Evolutionary conservation across 2,329 filamentous ascomycete species (phyloP).

Genomic region (Colletotrichum sojae): DNA sequence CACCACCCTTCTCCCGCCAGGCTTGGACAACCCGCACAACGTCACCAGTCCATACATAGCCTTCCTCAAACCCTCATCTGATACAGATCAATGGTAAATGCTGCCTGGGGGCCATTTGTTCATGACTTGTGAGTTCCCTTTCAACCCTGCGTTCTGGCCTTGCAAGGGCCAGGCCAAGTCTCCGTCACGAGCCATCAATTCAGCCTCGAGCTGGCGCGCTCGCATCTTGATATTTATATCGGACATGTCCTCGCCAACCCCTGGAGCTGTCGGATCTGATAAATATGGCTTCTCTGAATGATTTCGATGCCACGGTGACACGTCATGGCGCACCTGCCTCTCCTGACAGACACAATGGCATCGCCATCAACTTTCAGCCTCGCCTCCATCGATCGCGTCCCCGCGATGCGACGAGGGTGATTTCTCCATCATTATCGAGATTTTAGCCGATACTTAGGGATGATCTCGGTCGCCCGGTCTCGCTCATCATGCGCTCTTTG

Average conservation of each 20-base stretch:
- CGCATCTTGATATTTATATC: slow-evolving; percentile 54
- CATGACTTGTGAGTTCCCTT: slow-evolving; percentile 66
- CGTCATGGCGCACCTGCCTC: slow-evolving; percentile 42
- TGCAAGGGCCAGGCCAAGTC: slow-evolving; percentile 51
- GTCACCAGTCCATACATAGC: slow-evolving; percentile 28
- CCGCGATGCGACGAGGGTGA: slow-evolving; percentile 60
- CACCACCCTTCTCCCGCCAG: slow-evolving; percentile 39
- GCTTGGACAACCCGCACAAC: slow-evolving; percentile 38
- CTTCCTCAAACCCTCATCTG: slow-evolving; percentile 29
- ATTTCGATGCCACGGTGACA: slow-evolving; percentile 47
- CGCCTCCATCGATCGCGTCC: slow-evolving; percentile 60
- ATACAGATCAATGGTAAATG: slow-evolving; percentile 42
- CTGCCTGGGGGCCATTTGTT: slow-evolving; percentile 59
- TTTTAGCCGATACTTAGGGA: slow-evolving; percentile 56
- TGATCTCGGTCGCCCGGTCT: slow-evolving; percentile 49
- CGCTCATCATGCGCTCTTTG: slow-evolving; percentile 60
- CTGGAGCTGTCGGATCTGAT: slow-evolving; percentile 50
- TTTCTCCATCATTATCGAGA: slow-evolving; percentile 52
- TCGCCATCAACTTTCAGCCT: slow-evolving; percentile 62
- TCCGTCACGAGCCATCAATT: slow-evolving; percentile 54
- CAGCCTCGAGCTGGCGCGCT: slow-evolving; percentile 48
- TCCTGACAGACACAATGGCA: slow-evolving; percentile 59
- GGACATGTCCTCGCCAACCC: slow-evolving; percentile 45
- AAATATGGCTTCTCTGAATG: slow-evolving; percentile 52
- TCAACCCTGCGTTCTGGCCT: slow-evolving; percentile 46